phyloP scores from a whole-genome alignment of 2,329 filamentous ascomycete genomes.

The Myriosclerotinia duriaeana region DNA sequence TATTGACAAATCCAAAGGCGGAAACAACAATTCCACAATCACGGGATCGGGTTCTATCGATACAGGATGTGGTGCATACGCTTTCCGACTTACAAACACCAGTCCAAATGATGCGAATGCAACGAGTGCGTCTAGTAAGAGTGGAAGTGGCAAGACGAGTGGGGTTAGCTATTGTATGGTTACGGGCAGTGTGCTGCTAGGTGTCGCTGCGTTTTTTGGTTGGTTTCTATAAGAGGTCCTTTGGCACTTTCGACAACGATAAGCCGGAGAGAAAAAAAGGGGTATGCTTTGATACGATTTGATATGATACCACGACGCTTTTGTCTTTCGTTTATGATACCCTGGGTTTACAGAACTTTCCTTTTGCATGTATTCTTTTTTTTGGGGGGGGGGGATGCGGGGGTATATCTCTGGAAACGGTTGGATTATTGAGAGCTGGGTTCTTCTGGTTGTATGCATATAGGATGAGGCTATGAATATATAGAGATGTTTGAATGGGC shows the following conservation, averaged over 20 bases:
- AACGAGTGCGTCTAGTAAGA: not conserved
- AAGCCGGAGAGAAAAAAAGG: no score
- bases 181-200: not conserved
- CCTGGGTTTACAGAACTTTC: not conserved
- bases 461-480: not conserved
- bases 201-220: slow-evolving; percentile 10
- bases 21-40: not conserved
- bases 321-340: slow-evolving; percentile 5
- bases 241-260: not conserved
- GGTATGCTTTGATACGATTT: not conserved
- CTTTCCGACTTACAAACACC: not conserved
- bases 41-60: not conserved
- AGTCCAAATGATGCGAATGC: not conserved
- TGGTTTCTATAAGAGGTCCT: not conserved
- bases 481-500: not conserved
- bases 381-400: not conserved
- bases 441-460: not conserved
- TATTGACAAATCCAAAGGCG: not conserved
- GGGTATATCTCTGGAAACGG: not conserved
- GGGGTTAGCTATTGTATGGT: slow-evolving; percentile 13
- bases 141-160: slow-evolving; percentile 5
- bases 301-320: not conserved
- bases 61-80: not conserved
- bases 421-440: not conserved
- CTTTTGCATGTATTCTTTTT: not conserved